Percentiles rank a stretch among this genome's conserved stretches.
These are phyloP conservation scores for Kwoniella sp. DNA, from an alignment of 768 basidiomycete species.

Conservation along the genomic window DNA sequence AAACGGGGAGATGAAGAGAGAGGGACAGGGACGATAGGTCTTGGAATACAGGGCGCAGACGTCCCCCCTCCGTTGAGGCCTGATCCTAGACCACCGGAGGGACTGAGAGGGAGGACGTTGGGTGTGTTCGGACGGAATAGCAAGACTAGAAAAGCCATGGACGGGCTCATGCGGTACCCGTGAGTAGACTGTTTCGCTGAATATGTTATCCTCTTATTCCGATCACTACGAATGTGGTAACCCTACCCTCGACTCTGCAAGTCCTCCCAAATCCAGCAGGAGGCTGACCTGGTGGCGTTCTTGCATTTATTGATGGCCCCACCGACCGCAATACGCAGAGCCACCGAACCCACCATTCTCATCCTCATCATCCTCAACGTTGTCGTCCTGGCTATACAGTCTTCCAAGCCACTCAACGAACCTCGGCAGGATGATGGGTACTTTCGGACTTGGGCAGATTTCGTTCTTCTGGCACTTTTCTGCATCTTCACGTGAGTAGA, in stretches of 20 bases:
- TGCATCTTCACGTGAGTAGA: slow-evolving; percentile 75
- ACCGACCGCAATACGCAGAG: slow-evolving; percentile 60
- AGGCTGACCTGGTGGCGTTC: neutral
- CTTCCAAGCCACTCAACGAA: slow-evolving; percentile 62
- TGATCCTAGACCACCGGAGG: slow-evolving; percentile 42
- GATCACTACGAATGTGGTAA: no score
- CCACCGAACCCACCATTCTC: slow-evolving; percentile 84
- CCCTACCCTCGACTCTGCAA: no score
- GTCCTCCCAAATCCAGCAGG: no score
- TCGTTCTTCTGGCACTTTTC: slow-evolving; percentile 79
- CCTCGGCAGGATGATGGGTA: slow-evolving; percentile 62
- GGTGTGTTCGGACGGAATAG: slow-evolving; percentile 74
- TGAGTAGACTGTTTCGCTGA: no score
- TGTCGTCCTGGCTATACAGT: slow-evolving; percentile 77
- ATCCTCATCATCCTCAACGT: slow-evolving; percentile 81
- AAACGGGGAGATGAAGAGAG: slow-evolving; percentile 11
- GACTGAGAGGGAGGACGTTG: slow-evolving; percentile 74
- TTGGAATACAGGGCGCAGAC: slow-evolving; percentile 7
- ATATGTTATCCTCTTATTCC: no score
- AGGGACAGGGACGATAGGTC: slow-evolving; percentile 8
- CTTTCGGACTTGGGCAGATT: slow-evolving; percentile 89
- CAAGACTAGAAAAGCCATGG: slow-evolving; percentile 66
- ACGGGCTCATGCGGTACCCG: slow-evolving; percentile 71
- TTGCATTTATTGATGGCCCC: neutral
- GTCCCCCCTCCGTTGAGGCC: slow-evolving; percentile 22